phyloP scores from a whole-genome alignment of 1,284 basidiomycete genomes.

The Trichosporon faecale region DNA sequence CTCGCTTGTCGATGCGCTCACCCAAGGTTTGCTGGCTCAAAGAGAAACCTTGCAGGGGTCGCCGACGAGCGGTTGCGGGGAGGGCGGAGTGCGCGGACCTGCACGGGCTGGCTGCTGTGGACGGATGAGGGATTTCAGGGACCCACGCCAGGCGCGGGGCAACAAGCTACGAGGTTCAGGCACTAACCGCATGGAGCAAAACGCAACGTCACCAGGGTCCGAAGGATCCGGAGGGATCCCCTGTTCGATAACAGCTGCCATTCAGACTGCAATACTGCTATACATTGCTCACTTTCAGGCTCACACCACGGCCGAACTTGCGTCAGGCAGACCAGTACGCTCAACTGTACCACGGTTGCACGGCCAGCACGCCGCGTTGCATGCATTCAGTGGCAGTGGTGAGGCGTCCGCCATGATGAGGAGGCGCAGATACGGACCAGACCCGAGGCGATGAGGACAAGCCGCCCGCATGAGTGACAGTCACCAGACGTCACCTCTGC shows the following conservation, averaged over 20 bases:
- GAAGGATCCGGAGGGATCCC: background rate
- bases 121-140: background rate
- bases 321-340: background rate
- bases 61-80: background rate
- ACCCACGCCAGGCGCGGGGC: background rate
- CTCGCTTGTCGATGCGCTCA: background rate
- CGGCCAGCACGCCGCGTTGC: background rate
- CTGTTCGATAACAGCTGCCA: background rate
- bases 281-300: background rate
- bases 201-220: constrained; percentile 8
- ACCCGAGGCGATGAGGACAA: background rate
- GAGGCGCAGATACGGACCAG: background rate
- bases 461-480: background rate
- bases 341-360: background rate
- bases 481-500: background rate
- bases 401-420: background rate
- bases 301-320: background rate
- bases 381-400: background rate
- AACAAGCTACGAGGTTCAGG: constrained; percentile 3
- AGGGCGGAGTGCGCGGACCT: background rate
- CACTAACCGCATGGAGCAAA: constrained; percentile 9
- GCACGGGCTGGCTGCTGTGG: background rate
- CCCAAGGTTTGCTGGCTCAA: background rate
- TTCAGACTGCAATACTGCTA: constrained; percentile 4
- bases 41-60: background rate